Evolutionary conservation across 331 rosid genomes (phyloP), one percentile per base, ranked within the genome.

Genomic region (Quercus phellos): DNA sequence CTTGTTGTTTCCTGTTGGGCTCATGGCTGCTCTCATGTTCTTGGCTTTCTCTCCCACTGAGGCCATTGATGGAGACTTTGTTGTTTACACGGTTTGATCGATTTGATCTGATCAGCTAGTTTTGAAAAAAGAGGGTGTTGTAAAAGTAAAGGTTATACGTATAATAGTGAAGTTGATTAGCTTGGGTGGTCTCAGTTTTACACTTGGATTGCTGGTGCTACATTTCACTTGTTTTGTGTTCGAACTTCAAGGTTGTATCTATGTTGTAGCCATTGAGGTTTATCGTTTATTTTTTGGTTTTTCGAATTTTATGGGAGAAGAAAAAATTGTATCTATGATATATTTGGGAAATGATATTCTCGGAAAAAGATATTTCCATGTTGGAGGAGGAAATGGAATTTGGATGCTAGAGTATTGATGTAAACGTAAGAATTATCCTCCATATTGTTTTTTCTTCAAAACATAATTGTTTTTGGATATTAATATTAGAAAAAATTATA

Each of bases 21-120:
- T 94, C 51, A 87, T 94, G 97, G 94, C 90, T 3, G 96, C 97
- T 55, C 95, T 94, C 2, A 78, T 94, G 77, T 5, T 91, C 12
- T 88, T 94, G 6, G 98, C 91, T 2, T 89, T 91, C 75, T 90
- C 91, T 5, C 92, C 97, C 1, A 35, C 85, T 0, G 85, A 84
- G 5, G 75, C 59, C 16, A 46, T 46, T 18, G 55, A 24, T 0
- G 71, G 80, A 68, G 83, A 91, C 82, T 70, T 51, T 82, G 85
- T 66, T 83, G 82, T 85, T 59, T 63, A 22, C 43, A 54, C 85
- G 14, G 4, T 80, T 4, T 81, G 73, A 72, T 38, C 84, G 14
- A 3, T 78, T 4, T 81, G 17, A 43, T 46, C 16, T 46, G 53
- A 46, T 46, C 53, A 3, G 16, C 53, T 46, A 3, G 53, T 10